Base-by-base conservation (phyloP, 139 green algal genomes). In the Tetraselmis striata region DNA sequence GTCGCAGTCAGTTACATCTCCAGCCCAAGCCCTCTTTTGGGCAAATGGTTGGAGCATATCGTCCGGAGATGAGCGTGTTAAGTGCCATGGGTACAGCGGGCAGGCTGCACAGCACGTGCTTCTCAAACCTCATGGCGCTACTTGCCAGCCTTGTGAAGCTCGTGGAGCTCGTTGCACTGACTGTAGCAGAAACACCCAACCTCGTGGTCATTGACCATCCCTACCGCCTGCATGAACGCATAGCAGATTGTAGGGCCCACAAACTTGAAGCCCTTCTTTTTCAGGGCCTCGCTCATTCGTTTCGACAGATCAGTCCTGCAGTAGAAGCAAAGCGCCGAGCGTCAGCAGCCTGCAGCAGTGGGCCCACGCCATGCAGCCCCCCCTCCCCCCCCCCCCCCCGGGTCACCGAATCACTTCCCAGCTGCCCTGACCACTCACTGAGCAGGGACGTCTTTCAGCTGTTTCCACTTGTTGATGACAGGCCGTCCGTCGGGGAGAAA, bases 211-310 rank as follows among this genome's bases (percentile, higher is more conserved):
- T 86, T 87, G 11, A 88, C 84, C 29, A 88, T 25, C 1, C 84
- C 84, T 30, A 59, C 83, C n/a, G 82, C 84, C 59, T 88, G 84
- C 82, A 88, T 86, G 84, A 88, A 88, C 0, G 83, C 77, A 31
- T 88, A 88, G 29, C 58, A 78, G 76, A 59, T 88, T 24, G 84
- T 88, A 11, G 84, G 84, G 2, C 84, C 84, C 25, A 88, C 84
- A 81, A 87, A 88, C 2, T 75, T 84, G 82, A 88, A 88, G 67
- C 84, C 84, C 5, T 26, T 75, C 32, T 31, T 23, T 76, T 88
- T 88, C 27, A 88, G 30, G 2, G 82, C 77, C 24, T 83, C 77
- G 67, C 82, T 84, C 2, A 88, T 74, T 2, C 29, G 29, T n/a
- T 80, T 81, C 24, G 82, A 29, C n/a, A 81, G 77, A 22, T 78